Evolutionary conservation across 306 rosid species (phyloP).

Genomic region (Quercus aquifolioides): DNA sequence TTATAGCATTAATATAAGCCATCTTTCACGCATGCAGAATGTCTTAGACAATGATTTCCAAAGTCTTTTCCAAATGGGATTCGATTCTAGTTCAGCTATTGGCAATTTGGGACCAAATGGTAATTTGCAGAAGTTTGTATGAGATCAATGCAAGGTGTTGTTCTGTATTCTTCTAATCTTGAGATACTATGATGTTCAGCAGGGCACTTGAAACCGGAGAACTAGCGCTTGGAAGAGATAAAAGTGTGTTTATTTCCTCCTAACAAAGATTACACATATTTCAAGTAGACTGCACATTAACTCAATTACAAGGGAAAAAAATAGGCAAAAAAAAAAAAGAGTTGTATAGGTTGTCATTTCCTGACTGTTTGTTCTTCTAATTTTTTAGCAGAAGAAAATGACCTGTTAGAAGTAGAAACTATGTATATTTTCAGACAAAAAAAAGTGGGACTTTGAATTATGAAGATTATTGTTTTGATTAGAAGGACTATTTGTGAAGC

Average conservation of each 20-base stretch:
- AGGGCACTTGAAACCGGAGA: slow-evolving; percentile 77
- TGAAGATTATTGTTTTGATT: slow-evolving; percentile 44
- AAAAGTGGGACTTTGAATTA: slow-evolving; percentile 37
- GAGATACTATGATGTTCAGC: slow-evolving; percentile 29
- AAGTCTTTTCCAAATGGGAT: slow-evolving; percentile 80
- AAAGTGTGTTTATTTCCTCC: slow-evolving; percentile 20
- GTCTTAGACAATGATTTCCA: slow-evolving; percentile 77
- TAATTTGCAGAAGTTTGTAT: slow-evolving; percentile 28
- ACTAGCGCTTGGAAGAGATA: slow-evolving; percentile 29
- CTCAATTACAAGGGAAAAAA: slow-evolving; percentile 28
- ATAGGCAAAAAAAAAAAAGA: slow-evolving; percentile 10
- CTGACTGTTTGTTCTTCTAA: slow-evolving; percentile 81
- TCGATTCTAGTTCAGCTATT: slow-evolving; percentile 54
- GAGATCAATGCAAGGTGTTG: background rate
- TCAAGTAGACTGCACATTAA: slow-evolving; percentile 48
- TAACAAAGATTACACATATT: slow-evolving; percentile 33
- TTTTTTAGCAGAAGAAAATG: slow-evolving; percentile 84
- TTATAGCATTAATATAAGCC: slow-evolving; percentile 12
- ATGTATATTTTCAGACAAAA: slow-evolving; percentile 31
- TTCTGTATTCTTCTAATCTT: slow-evolving; percentile 17
- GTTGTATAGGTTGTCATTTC: slow-evolving; percentile 78
- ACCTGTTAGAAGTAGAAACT: slow-evolving; percentile 44
- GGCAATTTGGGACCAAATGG: slow-evolving; percentile 86
- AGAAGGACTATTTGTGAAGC: slow-evolving; percentile 36
- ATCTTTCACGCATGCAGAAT: slow-evolving; percentile 40